Base-by-base conservation (phyloP, 106 monocot species). In the Allium fistulosum region DNA sequence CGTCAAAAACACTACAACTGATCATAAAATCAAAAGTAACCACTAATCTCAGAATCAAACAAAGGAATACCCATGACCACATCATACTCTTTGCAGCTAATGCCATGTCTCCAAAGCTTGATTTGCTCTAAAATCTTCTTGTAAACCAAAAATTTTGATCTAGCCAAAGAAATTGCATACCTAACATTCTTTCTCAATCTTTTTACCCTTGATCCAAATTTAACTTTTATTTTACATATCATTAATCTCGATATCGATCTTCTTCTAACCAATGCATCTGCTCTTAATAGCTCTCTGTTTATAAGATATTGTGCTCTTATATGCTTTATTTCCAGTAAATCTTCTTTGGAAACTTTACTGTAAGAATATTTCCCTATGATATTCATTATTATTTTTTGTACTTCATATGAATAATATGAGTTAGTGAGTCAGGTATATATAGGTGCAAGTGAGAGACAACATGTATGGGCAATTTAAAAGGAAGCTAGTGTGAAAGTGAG, bases 81-180 rank as follows among this genome's bases (percentile, higher is more conserved):
- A 37, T 49, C 65, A 16, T 4, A n/a, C 13, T 65, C 65, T n/a
- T 17, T 49, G 15, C 3, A 55, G 1, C 15, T 8, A 65, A 65
- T 65, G 10, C 65, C 49, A 11, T 49, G 37, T 6, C 18, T 65
- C 48, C 48, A 49, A 15, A 49, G 48, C 65, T 65, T 65, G 49
- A 65, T 45, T 15, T 65, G 65, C 48, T 65, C 65, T 14, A 65
- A 16, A 14, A 64, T 48, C 13, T 64, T 64, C 6, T 48, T 65
- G 6, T 49, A 65, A 49, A 48, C 17, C 7, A 16, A 65, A 15
- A 49, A 8, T 17, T 65, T 65, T 16, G 65, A 14, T 49, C 65
- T 65, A 14, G 49, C 49, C 15, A 65, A n/a, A 10, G 65, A 65
- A 14, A 65, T 17, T 0, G 65, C 49, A 49, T 49, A 65, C 49